phyloP scores from a whole-genome alignment of 2,329 filamentous ascomycete genomes.

The Intubia oerlemansii region DNA sequence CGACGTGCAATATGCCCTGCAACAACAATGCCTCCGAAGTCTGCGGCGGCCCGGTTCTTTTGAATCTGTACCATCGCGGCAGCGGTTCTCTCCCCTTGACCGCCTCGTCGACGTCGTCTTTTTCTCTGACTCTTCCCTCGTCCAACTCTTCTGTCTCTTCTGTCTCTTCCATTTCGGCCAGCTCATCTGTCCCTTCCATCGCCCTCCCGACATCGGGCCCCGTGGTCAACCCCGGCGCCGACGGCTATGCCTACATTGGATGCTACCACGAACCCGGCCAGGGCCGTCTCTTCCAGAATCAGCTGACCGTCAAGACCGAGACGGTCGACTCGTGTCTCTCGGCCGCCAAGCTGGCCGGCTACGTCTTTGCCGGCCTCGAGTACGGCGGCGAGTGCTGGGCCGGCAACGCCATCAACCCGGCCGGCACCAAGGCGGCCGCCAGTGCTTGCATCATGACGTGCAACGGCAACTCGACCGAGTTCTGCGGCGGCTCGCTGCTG shows the following conservation, averaged over 20 bases:
- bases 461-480: slow-evolving; percentile 8
- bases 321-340: slow-evolving; percentile 8
- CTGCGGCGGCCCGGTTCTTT: slow-evolving; percentile 7
- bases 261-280: slow-evolving; percentile 13
- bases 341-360: neutral
- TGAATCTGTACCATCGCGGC: slow-evolving; percentile 7
- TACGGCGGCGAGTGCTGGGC: slow-evolving; percentile 21
- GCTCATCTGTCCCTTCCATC: too few relatives aligned
- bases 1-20: slow-evolving; percentile 12
- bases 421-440: slow-evolving; percentile 7
- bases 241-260: slow-evolving; percentile 13
- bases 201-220: slow-evolving; percentile 10
- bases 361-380: slow-evolving; percentile 26
- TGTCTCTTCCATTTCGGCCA: too few relatives aligned
- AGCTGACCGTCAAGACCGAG: slow-evolving; percentile 3
- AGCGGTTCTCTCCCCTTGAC: too few relatives aligned
- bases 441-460: slow-evolving; percentile 13
- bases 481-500: slow-evolving; percentile 6
- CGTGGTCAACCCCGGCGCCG: slow-evolving; percentile 14
- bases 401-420: slow-evolving; percentile 8
- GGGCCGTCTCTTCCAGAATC: slow-evolving; percentile 7
- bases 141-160: too few relatives aligned
- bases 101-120: too few relatives aligned
- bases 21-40: slow-evolving; percentile 8
- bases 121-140: too few relatives aligned